These are phyloP conservation scores for Yarrowia divulgata DNA, from an alignment of 805 yeast genomes.

Conservation along the genomic window DNA sequence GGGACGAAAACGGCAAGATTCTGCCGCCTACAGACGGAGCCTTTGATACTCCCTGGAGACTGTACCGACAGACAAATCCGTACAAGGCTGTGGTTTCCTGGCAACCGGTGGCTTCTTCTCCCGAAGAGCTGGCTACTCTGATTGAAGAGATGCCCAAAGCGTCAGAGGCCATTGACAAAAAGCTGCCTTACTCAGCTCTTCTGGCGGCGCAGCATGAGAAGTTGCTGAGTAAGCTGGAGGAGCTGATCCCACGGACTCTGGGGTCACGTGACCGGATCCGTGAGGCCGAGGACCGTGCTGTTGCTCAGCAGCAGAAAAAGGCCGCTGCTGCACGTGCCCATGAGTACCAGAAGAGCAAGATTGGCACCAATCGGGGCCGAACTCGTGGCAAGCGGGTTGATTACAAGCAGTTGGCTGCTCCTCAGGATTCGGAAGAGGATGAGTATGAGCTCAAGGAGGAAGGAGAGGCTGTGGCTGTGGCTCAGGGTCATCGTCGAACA, in stretches of 20 bases:
- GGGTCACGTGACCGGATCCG: conserved; percentile 4
- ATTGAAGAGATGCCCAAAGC: conserved; percentile 12
- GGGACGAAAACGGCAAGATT: conserved; percentile 14
- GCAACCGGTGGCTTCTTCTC: conserved; percentile 21
- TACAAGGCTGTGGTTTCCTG: conserved; percentile 17
- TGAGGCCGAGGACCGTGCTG: conserved; percentile 21
- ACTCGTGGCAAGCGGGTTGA: conserved; percentile 28
- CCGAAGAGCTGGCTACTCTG: conserved; percentile 11
- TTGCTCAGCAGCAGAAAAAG: conserved; percentile 10
- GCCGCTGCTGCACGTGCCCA: conserved; percentile 24
- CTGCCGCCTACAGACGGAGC: conserved; percentile 5
- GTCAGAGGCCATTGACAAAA: neutral
- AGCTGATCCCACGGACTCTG: conserved; percentile 9
- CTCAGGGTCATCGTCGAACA: conserved; percentile 13
- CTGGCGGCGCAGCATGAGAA: neutral
- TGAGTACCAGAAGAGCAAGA: conserved; percentile 22
- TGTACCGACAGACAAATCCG: conserved; percentile 36
- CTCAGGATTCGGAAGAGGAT: conserved; percentile 1
- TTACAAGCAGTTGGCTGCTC: conserved; percentile 14
- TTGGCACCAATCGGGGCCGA: conserved; percentile 28
- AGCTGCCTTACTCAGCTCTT: neutral
- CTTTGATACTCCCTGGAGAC: conserved; percentile 20
- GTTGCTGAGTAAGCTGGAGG: conserved; percentile 20
- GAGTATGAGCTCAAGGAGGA: conserved; percentile 29
- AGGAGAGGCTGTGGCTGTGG: neutral